Conservation (phyloP, 257 asterid genomes). For the Asclepias syriaca region DNA sequence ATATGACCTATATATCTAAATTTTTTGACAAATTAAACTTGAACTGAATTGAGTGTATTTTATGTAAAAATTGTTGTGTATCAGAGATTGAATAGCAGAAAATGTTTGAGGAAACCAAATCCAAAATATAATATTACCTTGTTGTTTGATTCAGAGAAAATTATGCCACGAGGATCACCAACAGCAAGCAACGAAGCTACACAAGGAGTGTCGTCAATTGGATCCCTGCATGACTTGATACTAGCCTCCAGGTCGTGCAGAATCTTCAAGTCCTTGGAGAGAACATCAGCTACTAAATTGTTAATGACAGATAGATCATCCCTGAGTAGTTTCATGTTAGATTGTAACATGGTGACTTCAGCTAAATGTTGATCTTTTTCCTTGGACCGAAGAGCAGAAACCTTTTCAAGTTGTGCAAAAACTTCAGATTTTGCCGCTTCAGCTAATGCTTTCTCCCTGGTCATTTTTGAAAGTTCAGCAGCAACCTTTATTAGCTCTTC, state of each 20-base stretch:
- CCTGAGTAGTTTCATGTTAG: conserved; percentile 46
- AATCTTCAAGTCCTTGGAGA: conserved; percentile 63
- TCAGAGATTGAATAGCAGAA: background rate
- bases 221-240: conserved; percentile 42
- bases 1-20: too few relatives aligned
- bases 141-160: conserved; percentile 36
- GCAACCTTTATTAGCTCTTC: conserved; percentile 67
- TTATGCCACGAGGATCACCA: conserved; percentile 25
- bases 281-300: conserved; percentile 53
- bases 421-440: conserved; percentile 66
- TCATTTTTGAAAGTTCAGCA: conserved; percentile 53
- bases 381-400: conserved; percentile 47
- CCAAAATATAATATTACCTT: conserved; percentile 39
- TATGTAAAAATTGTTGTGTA: too few relatives aligned
- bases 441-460: conserved; percentile 55
- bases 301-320: conserved; percentile 49
- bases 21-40: too few relatives aligned
- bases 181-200: conserved; percentile 29
- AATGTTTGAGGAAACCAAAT: background rate
- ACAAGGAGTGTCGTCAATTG: conserved; percentile 25
- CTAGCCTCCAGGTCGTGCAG: conserved; percentile 44
- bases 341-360: conserved; percentile 49
- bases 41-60: too few relatives aligned
- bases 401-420: conserved; percentile 54
- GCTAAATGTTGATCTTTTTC: conserved; percentile 64